These are phyloP conservation scores for Cercospora sp. DNA, from an alignment of 2,329 filamentous ascomycete species.

Conservation along the genomic window DNA sequence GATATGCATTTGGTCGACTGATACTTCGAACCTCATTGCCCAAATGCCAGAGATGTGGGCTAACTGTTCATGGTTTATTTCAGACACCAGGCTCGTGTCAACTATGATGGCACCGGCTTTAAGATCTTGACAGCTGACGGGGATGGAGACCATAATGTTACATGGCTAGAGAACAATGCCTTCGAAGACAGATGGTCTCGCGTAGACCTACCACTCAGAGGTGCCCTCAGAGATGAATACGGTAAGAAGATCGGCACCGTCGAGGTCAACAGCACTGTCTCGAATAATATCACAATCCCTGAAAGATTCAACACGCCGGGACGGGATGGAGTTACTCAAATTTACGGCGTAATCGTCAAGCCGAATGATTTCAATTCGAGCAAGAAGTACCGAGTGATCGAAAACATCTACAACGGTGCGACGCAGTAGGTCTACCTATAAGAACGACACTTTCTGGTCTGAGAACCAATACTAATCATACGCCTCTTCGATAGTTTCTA, in stretches of 20 bases:
- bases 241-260: background rate
- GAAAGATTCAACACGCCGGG: conserved; percentile 12
- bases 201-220: background rate
- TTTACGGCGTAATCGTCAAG: conserved; percentile 14
- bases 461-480: background rate
- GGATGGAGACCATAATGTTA: conserved; percentile 5
- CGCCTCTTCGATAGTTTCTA: background rate
- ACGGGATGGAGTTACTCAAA: conserved; percentile 8
- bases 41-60: background rate
- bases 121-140: conserved; percentile 7
- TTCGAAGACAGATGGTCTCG: conserved; percentile 12
- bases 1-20: background rate
- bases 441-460: background rate
- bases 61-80: background rate
- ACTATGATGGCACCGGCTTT: conserved; percentile 11
- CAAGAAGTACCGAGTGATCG: conserved; percentile 14
- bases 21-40: background rate
- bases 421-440: background rate
- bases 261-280: background rate
- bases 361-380: conserved; percentile 5
- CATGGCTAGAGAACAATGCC: background rate
- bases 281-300: conserved; percentile 1
- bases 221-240: conserved; percentile 1
- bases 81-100: conserved; percentile 2
- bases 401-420: conserved; percentile 10